phyloP scores from a whole-genome alignment of 169 alveolate genomes.

The Plasmodium inui region DNA sequence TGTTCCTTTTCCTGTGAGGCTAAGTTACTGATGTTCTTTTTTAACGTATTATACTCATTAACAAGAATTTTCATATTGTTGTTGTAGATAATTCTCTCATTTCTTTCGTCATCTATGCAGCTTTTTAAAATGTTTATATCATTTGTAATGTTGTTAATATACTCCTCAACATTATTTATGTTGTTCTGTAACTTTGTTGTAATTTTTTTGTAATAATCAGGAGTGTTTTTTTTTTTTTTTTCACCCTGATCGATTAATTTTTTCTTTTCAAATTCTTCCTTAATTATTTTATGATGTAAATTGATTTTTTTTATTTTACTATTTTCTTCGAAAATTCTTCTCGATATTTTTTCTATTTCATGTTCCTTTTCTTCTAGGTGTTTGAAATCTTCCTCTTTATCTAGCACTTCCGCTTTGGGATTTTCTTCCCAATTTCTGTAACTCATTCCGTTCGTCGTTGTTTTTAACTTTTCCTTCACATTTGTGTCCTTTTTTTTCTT shows the following conservation, averaged over 20 bases:
- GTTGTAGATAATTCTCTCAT: constrained; percentile 68
- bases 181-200: constrained; percentile 53
- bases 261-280: constrained; percentile 68
- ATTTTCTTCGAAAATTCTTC: constrained; percentile 69
- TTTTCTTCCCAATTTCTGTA: background rate
- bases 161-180: constrained; percentile 66
- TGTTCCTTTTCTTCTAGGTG: constrained; percentile 56
- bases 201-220: constrained; percentile 57
- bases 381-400: constrained; percentile 24
- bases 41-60: constrained; percentile 65
- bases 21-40: constrained; percentile 45
- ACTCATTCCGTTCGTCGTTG: background rate
- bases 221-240: constrained; percentile 50
- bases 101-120: constrained; percentile 71
- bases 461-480: constrained; percentile 39
- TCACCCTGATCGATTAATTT: constrained; percentile 54
- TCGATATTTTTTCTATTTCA: constrained; percentile 67
- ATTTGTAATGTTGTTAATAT: constrained; percentile 70
- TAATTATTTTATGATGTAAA: constrained; percentile 63
- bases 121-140: constrained; percentile 58
- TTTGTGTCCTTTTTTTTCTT: constrained; percentile 41
- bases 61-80: constrained; percentile 68
- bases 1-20: constrained; percentile 54
- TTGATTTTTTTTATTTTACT: constrained; percentile 73
- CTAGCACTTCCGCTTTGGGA: background rate